Evolutionary conservation across 2,329 filamentous ascomycete genomes (phyloP), one percentile per base, ranked within the genome.

Genomic region (Trichoderma sp.): DNA sequence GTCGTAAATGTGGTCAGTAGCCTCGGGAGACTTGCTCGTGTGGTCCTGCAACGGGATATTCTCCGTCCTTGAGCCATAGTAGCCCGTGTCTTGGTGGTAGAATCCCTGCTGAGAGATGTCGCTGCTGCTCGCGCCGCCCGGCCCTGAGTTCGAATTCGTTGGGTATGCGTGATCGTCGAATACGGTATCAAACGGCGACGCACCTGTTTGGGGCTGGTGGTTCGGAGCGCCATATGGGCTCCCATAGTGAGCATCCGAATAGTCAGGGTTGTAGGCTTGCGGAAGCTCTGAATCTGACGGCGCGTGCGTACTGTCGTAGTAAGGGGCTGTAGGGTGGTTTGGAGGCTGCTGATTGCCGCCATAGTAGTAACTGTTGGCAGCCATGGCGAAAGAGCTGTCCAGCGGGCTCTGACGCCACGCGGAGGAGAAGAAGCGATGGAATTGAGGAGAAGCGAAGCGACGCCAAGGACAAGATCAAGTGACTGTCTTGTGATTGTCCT

Each of bases 101-200:
- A 79, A 79, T n/a, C 73, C 77, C 60, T 77, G 77, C 43, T 79
- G 80, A 11, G 77, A 76, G 80, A 81, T 82, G 80, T 79, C 81
- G 79, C 76, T 84, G 74, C 77, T 83, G 79, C 77, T 82, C 78
- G 77, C 81, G 15, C 57, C 66, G 57, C 60, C 71, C 56, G 67
- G 57, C n/a, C 57, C 53, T 47, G 63, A 81, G 77, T 85, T 85
- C 65, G 86, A 82, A 76, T 85, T 85, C 65, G 86, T 83, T 71
- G 89, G 88, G 78, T 92, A 92, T 71, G 86, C 85, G 81, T 90
- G 84, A 79, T 92, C 90, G 80, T 92, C 90, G 79, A 92, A 92
- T 71, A 90, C 88, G 62, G 87, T 88, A 70, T 89, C 88, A 78
- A 92, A 91, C 11, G 90, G 90, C 24, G 89, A 86, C 76, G 76